Conservation (phyloP, 148 eudicot species). For the Vaccinium myrtillus region DNA sequence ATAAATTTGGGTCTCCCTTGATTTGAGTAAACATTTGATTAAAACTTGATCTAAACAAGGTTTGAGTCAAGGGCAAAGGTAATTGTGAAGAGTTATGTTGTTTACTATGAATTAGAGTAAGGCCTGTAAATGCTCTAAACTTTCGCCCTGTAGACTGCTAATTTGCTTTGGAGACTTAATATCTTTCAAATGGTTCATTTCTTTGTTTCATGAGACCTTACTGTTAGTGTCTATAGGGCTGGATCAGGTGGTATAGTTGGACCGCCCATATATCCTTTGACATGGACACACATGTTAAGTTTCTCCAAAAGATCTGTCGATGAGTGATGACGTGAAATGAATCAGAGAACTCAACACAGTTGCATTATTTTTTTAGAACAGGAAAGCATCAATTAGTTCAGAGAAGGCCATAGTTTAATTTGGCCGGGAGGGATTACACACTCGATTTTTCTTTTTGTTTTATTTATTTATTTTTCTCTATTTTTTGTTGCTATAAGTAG, state of each 20-base stretch:
- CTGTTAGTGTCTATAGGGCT: too few species aligned
- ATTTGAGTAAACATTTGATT: background rate
- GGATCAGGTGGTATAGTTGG: too few species aligned
- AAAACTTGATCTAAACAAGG: background rate
- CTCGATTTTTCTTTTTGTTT: too few species aligned
- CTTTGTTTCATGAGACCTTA: too few species aligned
- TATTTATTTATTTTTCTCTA: background rate
- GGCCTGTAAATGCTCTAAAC: background rate
- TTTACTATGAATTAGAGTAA: background rate
- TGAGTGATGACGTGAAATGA: background rate
- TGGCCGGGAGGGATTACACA: background rate
- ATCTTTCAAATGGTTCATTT: too few species aligned
- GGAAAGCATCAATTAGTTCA: background rate
- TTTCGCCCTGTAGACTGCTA: background rate
- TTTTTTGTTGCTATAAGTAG: background rate
- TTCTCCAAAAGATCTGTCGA: background rate
- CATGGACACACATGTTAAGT: background rate
- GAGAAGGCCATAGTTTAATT: background rate
- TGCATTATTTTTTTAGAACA: background rate
- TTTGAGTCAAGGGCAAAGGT: background rate
- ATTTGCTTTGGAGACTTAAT: background rate
- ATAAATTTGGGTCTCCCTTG: background rate
- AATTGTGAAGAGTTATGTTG: background rate
- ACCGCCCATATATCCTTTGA: too few species aligned
- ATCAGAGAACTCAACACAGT: background rate